Evolutionary conservation across 805 yeast genomes (phyloP).

Genomic region (Yamadazyma tumulicola): DNA sequence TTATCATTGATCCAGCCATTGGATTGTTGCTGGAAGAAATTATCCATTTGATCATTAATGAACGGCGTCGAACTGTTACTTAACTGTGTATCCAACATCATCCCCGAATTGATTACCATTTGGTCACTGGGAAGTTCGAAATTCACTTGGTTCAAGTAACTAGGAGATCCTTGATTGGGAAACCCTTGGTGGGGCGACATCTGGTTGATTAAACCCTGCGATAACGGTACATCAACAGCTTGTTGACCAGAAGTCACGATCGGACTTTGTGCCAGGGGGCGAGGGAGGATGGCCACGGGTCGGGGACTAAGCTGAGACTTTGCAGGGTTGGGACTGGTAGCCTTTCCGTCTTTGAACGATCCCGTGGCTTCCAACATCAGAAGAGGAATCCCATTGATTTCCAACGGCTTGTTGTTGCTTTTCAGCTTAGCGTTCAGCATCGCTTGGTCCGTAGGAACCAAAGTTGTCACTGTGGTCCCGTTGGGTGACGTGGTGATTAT

Average conservation of each 20-base stretch:
- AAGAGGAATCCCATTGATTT: constrained; percentile 66
- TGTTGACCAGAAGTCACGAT: not conserved
- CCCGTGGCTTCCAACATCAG: constrained; percentile 80
- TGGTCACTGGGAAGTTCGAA: constrained; percentile 11
- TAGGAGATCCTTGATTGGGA: constrained; percentile 5
- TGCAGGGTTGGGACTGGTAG: not conserved
- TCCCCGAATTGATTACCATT: constrained; percentile 4
- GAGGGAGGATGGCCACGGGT: not conserved
- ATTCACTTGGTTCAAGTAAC: constrained; percentile 7
- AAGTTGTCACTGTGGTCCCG: constrained; percentile 86
- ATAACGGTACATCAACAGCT: not conserved
- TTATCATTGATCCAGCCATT: constrained; percentile 78
- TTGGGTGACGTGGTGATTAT: constrained; percentile 84
- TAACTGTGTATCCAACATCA: constrained; percentile 8
- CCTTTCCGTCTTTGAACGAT: constrained; percentile 18
- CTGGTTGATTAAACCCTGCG: not conserved
- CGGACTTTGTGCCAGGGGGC: not conserved
- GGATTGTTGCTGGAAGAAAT: constrained; percentile 76
- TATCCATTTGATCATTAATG: constrained; percentile 41
- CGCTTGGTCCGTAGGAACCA: constrained; percentile 83
- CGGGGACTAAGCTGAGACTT: not conserved
- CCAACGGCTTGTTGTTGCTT: constrained; percentile 50
- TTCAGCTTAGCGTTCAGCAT: constrained; percentile 56
- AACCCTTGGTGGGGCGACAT: no score
- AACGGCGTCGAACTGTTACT: constrained; percentile 9